A percentile compares a stretch with the other conserved stretches of the same genome.
phyloP scores from a whole-genome alignment of 208 protist species.

The Acanthamoeba healyi region DNA sequence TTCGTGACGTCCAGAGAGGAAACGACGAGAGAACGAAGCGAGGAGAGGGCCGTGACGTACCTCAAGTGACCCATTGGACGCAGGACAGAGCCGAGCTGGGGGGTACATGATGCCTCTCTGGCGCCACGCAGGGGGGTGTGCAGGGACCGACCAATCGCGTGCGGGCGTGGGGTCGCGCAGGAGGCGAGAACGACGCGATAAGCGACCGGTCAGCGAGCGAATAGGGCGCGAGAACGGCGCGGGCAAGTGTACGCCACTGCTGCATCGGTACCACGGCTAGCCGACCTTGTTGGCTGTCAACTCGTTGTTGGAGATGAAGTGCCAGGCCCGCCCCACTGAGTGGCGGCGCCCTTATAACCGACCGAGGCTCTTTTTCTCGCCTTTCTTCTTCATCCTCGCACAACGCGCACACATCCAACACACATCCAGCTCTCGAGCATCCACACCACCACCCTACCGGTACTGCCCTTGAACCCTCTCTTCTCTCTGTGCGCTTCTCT shows the following conservation, averaged over 20 bases:
- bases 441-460: too few species aligned
- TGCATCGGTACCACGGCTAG: neutral
- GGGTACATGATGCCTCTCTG: too few species aligned
- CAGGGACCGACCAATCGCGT: neutral
- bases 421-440: neutral
- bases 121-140: too few species aligned
- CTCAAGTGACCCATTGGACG: too few species aligned
- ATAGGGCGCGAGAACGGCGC: neutral
- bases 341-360: neutral
- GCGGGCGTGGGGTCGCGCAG: neutral
- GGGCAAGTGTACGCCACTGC: constrained; percentile 22
- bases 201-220: neutral
- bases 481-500: neutral
- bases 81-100: too few species aligned
- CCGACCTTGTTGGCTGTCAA: neutral
- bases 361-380: neutral
- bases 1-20: too few species aligned
- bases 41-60: too few species aligned
- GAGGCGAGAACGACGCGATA: neutral
- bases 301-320: neutral
- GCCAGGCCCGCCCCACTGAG: too few species aligned
- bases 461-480: too few species aligned
- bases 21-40: too few species aligned
- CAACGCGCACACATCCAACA: neutral
- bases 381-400: neutral